Evolutionary conservation across 2,329 filamentous ascomycete genomes (phyloP), one percentile per base, ranked within the genome.

Genomic region (Ceratocystis variospora): DNA sequence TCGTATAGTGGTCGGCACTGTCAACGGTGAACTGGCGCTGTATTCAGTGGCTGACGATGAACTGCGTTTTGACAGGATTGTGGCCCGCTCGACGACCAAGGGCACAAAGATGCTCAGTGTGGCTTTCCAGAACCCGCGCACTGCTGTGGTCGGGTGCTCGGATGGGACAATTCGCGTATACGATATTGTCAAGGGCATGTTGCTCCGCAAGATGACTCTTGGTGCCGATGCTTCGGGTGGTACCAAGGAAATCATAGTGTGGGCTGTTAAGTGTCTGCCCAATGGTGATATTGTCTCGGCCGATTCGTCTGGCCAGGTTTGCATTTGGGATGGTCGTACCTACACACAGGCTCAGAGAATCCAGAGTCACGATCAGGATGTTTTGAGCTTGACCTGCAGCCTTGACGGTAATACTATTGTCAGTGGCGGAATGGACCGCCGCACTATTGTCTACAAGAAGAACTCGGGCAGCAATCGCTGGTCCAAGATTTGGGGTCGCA

Each of bases 101-200:
- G 92, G 88, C 76, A 86, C 90, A 44, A 87, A 93, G 72, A 93
- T 96, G 73, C 85, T 97, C 72, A 96, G 90, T 77, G 86, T 99
- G 69, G 84, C 88, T 28, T 99, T 95, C 77, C 91, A 96, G 76
- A 87, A 89, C 70, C 85, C 88, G 67, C 84, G 93, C 72, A 85
- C 86, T 44, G 86, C 93, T 67, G 84, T 96, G 53, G 91, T 93
- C 45, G 94, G 94, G 25, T 97, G 94, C 74, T 93, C 91, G n/a
- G 93, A 99, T 77, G 92, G 91, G 75, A 90, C 86, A n/a, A 94
- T 99, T 70, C 87, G 93, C 69, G 83, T 94, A 64, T 96, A 92
- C 76, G 91, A 97, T 74, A 87, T 90, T 70, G 82, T 88, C 63
- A 93, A 84, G 72, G 89, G 90, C 15, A 82, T 85, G 64, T 80